phyloP scores from a whole-genome alignment of 768 basidiomycete genomes.

The Lepiota venenata region DNA sequence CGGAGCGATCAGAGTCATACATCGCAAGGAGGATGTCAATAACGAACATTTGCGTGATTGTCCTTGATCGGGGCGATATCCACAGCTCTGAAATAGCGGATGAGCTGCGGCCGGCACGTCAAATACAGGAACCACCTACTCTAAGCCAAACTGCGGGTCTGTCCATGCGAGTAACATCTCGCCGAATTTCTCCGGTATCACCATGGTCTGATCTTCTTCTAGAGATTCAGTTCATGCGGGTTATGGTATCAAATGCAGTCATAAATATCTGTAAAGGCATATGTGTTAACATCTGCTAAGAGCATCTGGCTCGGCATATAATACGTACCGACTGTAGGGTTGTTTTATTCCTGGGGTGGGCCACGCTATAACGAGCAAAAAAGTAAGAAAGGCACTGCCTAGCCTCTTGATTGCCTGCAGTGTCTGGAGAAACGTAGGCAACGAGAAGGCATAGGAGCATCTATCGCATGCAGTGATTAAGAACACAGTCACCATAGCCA shows the following conservation, averaged over 20 bases:
- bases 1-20: slow-evolving; percentile 44
- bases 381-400: slow-evolving; percentile 95
- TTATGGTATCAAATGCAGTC: slow-evolving; percentile 59
- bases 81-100: slow-evolving; percentile 12
- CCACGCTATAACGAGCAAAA: slow-evolving; percentile 92
- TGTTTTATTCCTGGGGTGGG: slow-evolving; percentile 73
- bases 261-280: slow-evolving; percentile 57
- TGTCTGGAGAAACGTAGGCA: slow-evolving; percentile 84
- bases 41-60: slow-evolving; percentile 56
- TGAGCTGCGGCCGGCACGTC: slow-evolving; percentile 7
- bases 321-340: slow-evolving; percentile 47
- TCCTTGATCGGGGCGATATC: slow-evolving; percentile 19
- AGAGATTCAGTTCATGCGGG: slow-evolving; percentile 55
- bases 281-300: background rate
- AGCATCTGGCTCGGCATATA: background rate
- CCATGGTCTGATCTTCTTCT: slow-evolving; percentile 74
- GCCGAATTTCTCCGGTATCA: slow-evolving; percentile 67
- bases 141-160: slow-evolving; percentile 64
- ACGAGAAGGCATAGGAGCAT: slow-evolving; percentile 39
- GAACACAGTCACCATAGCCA: background rate
- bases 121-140: slow-evolving; percentile 20
- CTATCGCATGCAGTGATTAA: slow-evolving; percentile 17
- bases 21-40: slow-evolving; percentile 48
- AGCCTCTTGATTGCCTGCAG: slow-evolving; percentile 78
- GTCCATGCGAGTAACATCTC: slow-evolving; percentile 89